Conservation (phyloP, 352 stramenopile genomes). For the Phytophthora pistaciae region DNA sequence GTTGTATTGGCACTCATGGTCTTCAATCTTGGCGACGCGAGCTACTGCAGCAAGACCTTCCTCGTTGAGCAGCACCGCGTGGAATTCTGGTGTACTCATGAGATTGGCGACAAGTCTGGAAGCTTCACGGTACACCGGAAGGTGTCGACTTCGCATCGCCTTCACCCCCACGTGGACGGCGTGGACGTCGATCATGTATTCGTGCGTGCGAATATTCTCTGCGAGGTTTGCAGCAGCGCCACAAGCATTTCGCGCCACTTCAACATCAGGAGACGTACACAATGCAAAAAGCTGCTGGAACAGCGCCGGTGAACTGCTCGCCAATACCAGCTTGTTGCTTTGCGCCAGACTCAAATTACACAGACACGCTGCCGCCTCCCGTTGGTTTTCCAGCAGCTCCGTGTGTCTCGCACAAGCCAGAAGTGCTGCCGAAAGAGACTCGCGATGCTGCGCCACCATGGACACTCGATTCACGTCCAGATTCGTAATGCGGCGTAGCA, state of each 20-base stretch:
- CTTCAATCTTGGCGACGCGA: constrained; percentile 89
- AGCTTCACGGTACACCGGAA: constrained; percentile 94
- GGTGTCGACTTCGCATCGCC: constrained; percentile 89
- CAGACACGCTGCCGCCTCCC: constrained; percentile 89
- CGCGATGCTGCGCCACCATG: constrained; percentile 71
- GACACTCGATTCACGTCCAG: constrained; percentile 87
- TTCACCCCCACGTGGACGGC: constrained; percentile 90
- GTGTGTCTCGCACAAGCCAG: constrained; percentile 43
- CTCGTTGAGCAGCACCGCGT: constrained; percentile 84
- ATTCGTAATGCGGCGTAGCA: constrained; percentile 87
- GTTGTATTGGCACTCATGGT: constrained; percentile 94
- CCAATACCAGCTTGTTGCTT: constrained; percentile 82
- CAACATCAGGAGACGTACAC: constrained; percentile 86
- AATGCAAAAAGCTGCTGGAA: constrained; percentile 78
- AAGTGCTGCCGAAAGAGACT: constrained; percentile 68
- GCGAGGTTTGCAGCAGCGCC: constrained; percentile 93
- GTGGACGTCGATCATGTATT: constrained; percentile 85
- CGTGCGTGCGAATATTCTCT: constrained; percentile 87
- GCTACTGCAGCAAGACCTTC: constrained; percentile 86
- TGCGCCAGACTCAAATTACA: constrained; percentile 88
- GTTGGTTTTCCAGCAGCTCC: constrained; percentile 84
- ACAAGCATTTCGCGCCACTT: constrained; percentile 93
- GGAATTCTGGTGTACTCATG: constrained; percentile 82
- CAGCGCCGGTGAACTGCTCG: constrained; percentile 48
- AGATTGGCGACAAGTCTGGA: constrained; percentile 92